phyloP scores from a whole-genome alignment of 768 basidiomycete species.

The Termitomyces sp. region DNA sequence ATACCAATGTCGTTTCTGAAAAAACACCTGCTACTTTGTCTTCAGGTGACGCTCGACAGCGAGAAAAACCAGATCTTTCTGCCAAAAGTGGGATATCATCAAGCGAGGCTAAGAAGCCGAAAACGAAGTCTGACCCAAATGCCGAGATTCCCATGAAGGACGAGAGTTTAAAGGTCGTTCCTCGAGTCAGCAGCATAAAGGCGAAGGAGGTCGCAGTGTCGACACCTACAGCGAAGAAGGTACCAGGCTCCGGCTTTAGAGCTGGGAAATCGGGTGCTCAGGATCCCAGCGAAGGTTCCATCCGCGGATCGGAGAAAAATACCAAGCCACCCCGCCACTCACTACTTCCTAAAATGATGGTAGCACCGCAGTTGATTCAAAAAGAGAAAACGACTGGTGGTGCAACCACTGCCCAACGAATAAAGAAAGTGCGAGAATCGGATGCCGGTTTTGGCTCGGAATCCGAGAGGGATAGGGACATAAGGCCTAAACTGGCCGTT shows the following conservation, averaged over 20 bases:
- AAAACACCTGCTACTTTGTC: conserved; percentile 2
- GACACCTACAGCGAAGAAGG: conserved; percentile 27
- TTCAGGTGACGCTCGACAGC: conserved; percentile 9
- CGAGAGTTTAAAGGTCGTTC: conserved; percentile 36
- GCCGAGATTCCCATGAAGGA: conserved; percentile 47
- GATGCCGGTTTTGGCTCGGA: conserved; percentile 19
- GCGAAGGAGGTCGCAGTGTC: conserved; percentile 3
- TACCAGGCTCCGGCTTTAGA: conserved; percentile 51
- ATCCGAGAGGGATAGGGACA: conserved; percentile 23
- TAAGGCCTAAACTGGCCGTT: conserved; percentile 8
- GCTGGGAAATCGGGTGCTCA: conserved; percentile 32
- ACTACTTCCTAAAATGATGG: conserved; percentile 32
- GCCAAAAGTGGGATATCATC: conserved; percentile 49
- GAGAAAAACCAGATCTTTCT: conserved; percentile 21
- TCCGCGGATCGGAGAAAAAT: conserved; percentile 19
- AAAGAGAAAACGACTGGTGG: conserved; percentile 25
- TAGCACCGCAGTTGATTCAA: conserved; percentile 23
- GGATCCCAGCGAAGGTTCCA: conserved; percentile 9
- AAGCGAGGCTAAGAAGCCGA: conserved; percentile 46
- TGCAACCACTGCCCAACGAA: conserved; percentile 12
- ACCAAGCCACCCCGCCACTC: conserved; percentile 23
- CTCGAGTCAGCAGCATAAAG: conserved; percentile 12
- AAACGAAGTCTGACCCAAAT: conserved; percentile 40
- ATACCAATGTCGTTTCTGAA: conserved; percentile 13
- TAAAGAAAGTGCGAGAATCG: conserved; percentile 19